These are phyloP conservation scores for Solanum paucissectum DNA, from an alignment of 257 asterid species.

Conservation along the genomic window DNA sequence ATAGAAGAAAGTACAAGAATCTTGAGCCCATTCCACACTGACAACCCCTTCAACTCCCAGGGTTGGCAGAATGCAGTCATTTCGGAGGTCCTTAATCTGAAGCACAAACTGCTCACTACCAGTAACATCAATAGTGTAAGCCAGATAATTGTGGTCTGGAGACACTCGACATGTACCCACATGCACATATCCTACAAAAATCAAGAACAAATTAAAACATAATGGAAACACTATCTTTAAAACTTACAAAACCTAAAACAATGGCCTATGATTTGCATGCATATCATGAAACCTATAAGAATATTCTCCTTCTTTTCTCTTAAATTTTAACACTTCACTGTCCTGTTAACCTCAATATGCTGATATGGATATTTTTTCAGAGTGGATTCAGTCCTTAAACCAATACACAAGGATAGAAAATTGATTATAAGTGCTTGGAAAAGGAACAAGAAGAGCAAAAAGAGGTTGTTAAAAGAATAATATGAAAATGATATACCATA, in stretches of 20 bases:
- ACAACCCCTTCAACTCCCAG: constrained; percentile 56
- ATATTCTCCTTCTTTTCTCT: background rate
- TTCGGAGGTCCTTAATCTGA: constrained; percentile 61
- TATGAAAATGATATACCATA: constrained; percentile 38
- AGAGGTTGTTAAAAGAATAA: background rate
- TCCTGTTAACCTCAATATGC: background rate
- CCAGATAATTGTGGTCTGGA: constrained; percentile 76
- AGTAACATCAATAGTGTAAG: constrained; percentile 63
- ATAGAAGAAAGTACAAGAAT: constrained; percentile 58
- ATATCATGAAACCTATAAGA: background rate
- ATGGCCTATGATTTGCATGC: background rate
- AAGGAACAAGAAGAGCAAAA: background rate
- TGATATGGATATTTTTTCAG: background rate
- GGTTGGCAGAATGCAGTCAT: constrained; percentile 29
- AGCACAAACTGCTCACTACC: constrained; percentile 74
- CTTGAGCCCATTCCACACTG: constrained; percentile 92
- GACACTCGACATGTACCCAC: constrained; percentile 90
- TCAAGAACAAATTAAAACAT: background rate
- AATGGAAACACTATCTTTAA: background rate
- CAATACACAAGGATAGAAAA: background rate
- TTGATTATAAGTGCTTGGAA: background rate
- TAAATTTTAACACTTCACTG: background rate
- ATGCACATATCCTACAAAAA: constrained; percentile 73
- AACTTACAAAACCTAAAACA: background rate
- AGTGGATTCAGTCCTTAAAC: background rate